These are phyloP conservation scores for Rhodotorula taiwanensis DNA, from an alignment of 768 basidiomycete species.

Conservation along the genomic window DNA sequence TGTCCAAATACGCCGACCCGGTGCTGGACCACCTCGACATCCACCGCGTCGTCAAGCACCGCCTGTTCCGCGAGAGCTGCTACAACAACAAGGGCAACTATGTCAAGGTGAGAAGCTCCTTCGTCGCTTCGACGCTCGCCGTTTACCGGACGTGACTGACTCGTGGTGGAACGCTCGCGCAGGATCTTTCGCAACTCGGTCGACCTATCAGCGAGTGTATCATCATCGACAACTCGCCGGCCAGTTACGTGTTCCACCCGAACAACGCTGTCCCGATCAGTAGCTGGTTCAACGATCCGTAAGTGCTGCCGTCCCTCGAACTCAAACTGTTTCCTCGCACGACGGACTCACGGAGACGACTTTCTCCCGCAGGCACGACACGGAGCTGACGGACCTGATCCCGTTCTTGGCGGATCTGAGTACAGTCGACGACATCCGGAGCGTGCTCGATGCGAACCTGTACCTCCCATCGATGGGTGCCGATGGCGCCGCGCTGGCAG, in stretches of 20 bases:
- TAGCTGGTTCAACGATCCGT: slow-evolving; percentile 81
- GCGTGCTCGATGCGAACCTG: slow-evolving; percentile 77
- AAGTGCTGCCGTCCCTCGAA: not conserved
- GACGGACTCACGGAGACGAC: not conserved
- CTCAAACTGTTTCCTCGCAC: too few species aligned
- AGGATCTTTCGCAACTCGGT: slow-evolving; percentile 96
- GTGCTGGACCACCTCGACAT: slow-evolving; percentile 94
- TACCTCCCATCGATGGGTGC: slow-evolving; percentile 10
- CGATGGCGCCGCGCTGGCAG: not conserved
- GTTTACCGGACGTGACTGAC: not conserved
- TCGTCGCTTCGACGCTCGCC: too few species aligned
- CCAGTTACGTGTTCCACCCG: slow-evolving; percentile 98
- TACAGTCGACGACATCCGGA: slow-evolving; percentile 80
- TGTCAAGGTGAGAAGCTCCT: slow-evolving; percentile 71
- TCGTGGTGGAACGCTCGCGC: slow-evolving; percentile 2
- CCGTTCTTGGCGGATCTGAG: slow-evolving; percentile 87
- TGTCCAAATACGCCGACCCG: slow-evolving; percentile 99
- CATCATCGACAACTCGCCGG: slow-evolving; percentile 97
- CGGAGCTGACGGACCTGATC: slow-evolving; percentile 88
- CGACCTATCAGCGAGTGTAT: slow-evolving; percentile 88
- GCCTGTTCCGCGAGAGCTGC: slow-evolving; percentile 94
- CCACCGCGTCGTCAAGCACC: slow-evolving; percentile 83
- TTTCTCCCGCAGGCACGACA: slow-evolving; percentile 72
- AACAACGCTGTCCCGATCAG: slow-evolving; percentile 99
- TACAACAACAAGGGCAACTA: slow-evolving; percentile 99